Base-by-base conservation (phyloP, 1,284 basidiomycete genomes). In the Naganishia sp. region DNA sequence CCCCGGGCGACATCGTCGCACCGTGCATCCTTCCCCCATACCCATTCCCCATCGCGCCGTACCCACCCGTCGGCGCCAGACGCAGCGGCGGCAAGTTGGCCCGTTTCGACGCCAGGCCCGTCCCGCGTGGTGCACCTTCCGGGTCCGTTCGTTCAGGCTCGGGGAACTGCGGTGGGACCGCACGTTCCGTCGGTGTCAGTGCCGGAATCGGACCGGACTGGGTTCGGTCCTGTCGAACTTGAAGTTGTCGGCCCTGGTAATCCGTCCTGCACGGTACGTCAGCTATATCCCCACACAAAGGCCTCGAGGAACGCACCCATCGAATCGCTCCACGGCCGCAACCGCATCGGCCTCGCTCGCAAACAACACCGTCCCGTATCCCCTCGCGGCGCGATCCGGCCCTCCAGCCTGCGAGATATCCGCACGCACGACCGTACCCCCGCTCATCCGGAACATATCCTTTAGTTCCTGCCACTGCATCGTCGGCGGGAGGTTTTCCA, bases 391-490 rank as follows among this genome's bases (percentile, higher is more conserved):
- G 94, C 91, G 0, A 39, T 39, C 35, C 35, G 7, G 35, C 10
- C 35, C 35, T 13, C 85, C 85, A n/a, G 88, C 90, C 7, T 92
- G 83, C 1, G 90, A 90, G 1, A 96, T 91, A 73, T 96, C 92
- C 10, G 91, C 93, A 21, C 93, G 86, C 35, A 92, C 82, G 58
- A 97, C 89, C 18, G 89, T 88, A 10, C 92, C 66, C 25, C 65
- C 93, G 1, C 90, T 90, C 71, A 90, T 87, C 13, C 93, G 85
- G 76, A 95, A 93, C 3, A 95, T 84, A 74, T 96, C 93, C 78
- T 95, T 95, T 67, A 97, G 84, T 74, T 96, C 93, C 80, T 98
- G 95, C 95, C 95, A 99, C 81, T 96, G 94, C 74, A 91, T 90
- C 72, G 94, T 90, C 79, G 95, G 90, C 0, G 94, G 94, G n/a